Base-by-base conservation (phyloP, 2,329 filamentous ascomycete species). In the Aspergillus hortae region DNA sequence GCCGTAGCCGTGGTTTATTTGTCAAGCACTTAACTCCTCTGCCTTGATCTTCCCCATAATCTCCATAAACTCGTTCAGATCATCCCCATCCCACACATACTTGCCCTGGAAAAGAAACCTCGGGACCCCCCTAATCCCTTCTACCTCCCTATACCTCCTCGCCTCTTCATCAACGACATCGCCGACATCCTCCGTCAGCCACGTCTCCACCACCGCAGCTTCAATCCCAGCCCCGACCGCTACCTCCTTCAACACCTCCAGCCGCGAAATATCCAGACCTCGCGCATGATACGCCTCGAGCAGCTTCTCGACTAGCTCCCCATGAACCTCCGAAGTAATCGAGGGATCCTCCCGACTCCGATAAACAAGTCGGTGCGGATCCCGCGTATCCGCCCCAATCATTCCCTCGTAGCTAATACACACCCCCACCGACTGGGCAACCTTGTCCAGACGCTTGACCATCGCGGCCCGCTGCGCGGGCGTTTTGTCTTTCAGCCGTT, bases 331-430 rank as follows among this genome's bases (percentile, higher is more conserved):
- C 4, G 23, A 23, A 23, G 1, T 23, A 23, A 23, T 23, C 23
- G 23, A 23, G 15, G 48, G 47, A 12, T 11, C 41, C 4, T 50
- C 44, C 21, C 56, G 48, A 14, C 49, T 53, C 2, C 67, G 54
- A 46, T 62, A 58, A n/a, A 71, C 55, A 17, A 73, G 57, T 1
- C 64, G 61, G 54, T 74, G 72, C 5, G 68, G 67, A 32, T 68
- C 57, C 23, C 5, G 23, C 23, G 23, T 23, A 23, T 23, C 23
- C 5, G 23, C 5, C 23, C 23, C 23, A 23, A 23, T 23, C 23
- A 23, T 23, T 23, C 23, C 23, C 23, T 23, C 23, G 6, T 23
- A 23, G 23, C 6, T 23, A 23, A 23, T 23, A 6, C 23, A 23
- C 5, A 23, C 23, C 23, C 23, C 23, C 23, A 23, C 4, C 23